phyloP scores from a whole-genome alignment of 441 rosid genomes.

The Populus hybrid region DNA sequence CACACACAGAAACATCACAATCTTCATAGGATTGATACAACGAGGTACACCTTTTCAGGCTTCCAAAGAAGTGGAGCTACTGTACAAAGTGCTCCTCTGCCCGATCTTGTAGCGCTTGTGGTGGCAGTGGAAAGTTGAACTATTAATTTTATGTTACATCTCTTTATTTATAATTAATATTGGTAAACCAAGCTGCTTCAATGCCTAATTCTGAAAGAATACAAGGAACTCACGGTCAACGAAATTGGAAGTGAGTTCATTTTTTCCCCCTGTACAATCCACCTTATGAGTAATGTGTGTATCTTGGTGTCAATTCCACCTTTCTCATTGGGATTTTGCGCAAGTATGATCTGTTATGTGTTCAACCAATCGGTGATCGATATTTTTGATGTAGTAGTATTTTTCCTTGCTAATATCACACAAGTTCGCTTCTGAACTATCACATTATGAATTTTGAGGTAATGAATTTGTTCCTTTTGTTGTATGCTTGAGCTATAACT shows the following conservation, averaged over 20 bases:
- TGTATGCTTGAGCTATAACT: too few species aligned
- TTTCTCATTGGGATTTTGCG: neutral
- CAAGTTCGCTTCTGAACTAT: too few species aligned
- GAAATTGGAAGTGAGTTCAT: too few species aligned
- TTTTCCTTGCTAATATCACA: too few species aligned
- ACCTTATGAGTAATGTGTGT: neutral
- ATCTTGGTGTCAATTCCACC: neutral
- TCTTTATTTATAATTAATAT: neutral
- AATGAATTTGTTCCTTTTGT: too few species aligned
- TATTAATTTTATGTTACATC: slow-evolving; percentile 24
- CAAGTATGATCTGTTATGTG: neutral
- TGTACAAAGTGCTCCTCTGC: slow-evolving; percentile 87
- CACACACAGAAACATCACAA: neutral
- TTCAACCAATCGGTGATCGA: too few species aligned
- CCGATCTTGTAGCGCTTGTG: slow-evolving; percentile 66
- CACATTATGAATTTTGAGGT: too few species aligned
- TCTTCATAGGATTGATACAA: neutral
- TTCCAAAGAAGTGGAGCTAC: slow-evolving; percentile 98
- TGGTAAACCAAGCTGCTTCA: neutral
- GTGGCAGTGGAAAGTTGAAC: slow-evolving; percentile 69
- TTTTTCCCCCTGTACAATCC: neutral
- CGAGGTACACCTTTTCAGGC: slow-evolving; percentile 40
- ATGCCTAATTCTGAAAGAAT: neutral
- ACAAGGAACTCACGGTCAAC: neutral
- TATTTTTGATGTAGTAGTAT: too few species aligned